Evolutionary conservation across 768 basidiomycete genomes (phyloP), one percentile per base, ranked within the genome.

Genomic region (Trametes meyenii): DNA sequence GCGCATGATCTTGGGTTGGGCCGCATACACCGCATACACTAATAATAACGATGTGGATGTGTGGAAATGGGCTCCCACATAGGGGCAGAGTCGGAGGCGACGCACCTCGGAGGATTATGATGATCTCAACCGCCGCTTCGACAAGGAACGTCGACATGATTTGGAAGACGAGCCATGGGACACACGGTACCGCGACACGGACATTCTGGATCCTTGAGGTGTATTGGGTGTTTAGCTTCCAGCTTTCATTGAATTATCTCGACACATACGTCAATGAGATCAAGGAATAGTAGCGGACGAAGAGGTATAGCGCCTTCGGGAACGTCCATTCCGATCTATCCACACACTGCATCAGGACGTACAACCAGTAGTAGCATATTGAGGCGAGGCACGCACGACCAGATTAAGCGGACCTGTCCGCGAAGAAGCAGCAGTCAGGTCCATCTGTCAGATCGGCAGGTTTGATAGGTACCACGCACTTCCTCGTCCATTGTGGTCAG

Each of bases 41-140:
- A 17, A 7, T 36, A 4, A 10, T 21, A 4, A 10, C 19, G 19
- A 11, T 29, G n/a, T n/a, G 48, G 29, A 7, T 35, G 19, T 14
- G 8, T n/a, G 21, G 50, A 0, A 11, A 13, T 17, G 24, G 26
- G 16, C 40, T 42, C 48, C 26, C 17, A n/a, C 7, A 40, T 14
- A 17, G n/a, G 36, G 23, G 11, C 12, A 29, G 7, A 10, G 5
- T 29, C 10, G 24, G 17, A 12, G 14, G 43, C 11, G 43, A 26
- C 60, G 38, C 29, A 65, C 60, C 45, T 61, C 64, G 64, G 2
- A 65, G 52, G 13, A 65, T 61, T 19, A 65, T 58, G 48, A 61
- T 61, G 11, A 65, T 46, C 35, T 65, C 45, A 3, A 55, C 60
- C 2, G 60, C 64, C 21, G 55, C 45, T 35, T 65, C 64, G 14